Base-by-base conservation (phyloP, 768 basidiomycete species). In the Leucocoprinus birnbaumii region DNA sequence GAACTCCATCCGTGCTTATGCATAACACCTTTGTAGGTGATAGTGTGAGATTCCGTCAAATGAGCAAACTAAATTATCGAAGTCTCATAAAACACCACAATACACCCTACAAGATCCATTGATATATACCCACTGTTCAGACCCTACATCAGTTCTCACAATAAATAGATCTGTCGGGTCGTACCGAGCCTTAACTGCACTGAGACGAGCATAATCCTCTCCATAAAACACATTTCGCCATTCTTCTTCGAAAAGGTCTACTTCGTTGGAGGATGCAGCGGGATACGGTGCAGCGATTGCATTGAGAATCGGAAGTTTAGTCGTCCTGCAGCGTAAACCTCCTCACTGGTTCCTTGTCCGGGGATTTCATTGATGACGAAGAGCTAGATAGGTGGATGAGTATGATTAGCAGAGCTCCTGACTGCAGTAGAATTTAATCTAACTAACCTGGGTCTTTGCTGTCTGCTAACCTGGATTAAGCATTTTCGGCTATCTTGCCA, bases 261-360 rank as follows among this genome's bases (percentile, higher is more conserved):
- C 73, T 52, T 72, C 71, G 49, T 73, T 71, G 4, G 66, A 65
- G 59, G 73, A 73, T 8, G 71, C 58, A 2, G 66, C 71, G 25
- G 65, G 65, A 21, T 63, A 58, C 4, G 58, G 37, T 8, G 71
- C 68, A 2, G 68, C 58, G 22, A 71, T 49, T 3, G 7, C 19
- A 40, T 63, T 57, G 21, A 71, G 53, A 16, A 69, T 64, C 19
- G 18, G 43, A 5, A 70, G 67, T 63, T 63, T 11, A 34, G 50
- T 16, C 19, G 53, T 55, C 11, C 60, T 13, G 62, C 44, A 2
- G 58, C 37, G 22, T 51, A 42, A 5, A 70, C 63, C 27, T 63
- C 5, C 13, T 52, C 18, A 19, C 26, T 24, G 16, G 19, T 24
- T 3, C 19, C 27, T 43, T 35, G 18, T 14, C 35, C 42, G 10